Evolutionary conservation across 2,329 filamentous ascomycete genomes (phyloP).

Genomic region (Ascocoryne sarcoides): DNA sequence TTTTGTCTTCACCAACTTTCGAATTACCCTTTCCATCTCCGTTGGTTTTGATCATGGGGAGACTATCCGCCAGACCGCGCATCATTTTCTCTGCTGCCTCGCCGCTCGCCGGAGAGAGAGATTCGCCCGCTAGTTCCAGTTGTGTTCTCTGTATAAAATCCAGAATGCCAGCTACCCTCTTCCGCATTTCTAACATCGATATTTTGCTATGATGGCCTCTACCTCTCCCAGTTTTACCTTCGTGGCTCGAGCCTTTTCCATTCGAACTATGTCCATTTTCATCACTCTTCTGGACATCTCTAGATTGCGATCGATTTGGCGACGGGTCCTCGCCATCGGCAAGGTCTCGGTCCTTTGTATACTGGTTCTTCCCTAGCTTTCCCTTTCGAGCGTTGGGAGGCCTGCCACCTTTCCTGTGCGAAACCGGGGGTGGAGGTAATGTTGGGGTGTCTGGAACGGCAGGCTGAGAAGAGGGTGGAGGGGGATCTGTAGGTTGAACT

Average conservation of each 20-base stretch:
- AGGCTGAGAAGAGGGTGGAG: constrained; percentile 37
- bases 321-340: constrained; percentile 44
- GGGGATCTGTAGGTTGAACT: constrained; percentile 29
- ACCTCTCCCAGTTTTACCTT: constrained; percentile 23
- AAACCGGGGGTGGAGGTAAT: constrained; percentile 33
- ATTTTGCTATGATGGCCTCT: constrained; percentile 47
- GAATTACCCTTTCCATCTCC: constrained; percentile 26
- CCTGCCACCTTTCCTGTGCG: constrained; percentile 54
- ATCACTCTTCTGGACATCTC: constrained; percentile 32
- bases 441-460: constrained; percentile 41
- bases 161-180: constrained; percentile 72
- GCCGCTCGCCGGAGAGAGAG: constrained; percentile 33
- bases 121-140: constrained; percentile 70
- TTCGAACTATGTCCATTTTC: constrained; percentile 41
- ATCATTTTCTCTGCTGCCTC: constrained; percentile 29
- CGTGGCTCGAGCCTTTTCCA: constrained; percentile 30
- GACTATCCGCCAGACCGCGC: constrained; percentile 27
- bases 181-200: constrained; percentile 81
- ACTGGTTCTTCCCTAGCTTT: constrained; percentile 68
- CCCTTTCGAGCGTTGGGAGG: constrained; percentile 58
- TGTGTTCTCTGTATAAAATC: constrained; percentile 88
- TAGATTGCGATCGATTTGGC: constrained; percentile 43
- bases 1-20: constrained; percentile 27
- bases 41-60: constrained; percentile 30
- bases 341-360: constrained; percentile 64